Percentiles rank a stretch among this genome's conserved stretches.
These are phyloP conservation scores for Penicillium palitans DNA, from an alignment of 2,329 filamentous ascomycete species.

Conservation along the genomic window DNA sequence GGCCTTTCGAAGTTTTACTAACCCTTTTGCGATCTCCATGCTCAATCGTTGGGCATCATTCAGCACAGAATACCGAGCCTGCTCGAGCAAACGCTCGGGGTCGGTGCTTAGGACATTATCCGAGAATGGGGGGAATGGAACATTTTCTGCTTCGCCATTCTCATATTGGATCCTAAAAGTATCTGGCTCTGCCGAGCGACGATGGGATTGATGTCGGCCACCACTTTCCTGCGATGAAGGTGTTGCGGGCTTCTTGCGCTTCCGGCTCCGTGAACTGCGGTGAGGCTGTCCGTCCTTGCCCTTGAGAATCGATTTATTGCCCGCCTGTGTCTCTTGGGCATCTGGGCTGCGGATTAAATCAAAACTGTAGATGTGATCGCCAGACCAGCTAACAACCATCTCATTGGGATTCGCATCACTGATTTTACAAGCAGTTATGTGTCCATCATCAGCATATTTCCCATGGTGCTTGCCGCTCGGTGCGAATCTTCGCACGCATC, in stretches of 20 bases:
- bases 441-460: constrained; percentile 54
- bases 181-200: constrained; percentile 45
- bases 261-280: constrained; percentile 47
- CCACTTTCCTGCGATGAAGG: constrained; percentile 46
- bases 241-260: constrained; percentile 57
- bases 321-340: constrained; percentile 46
- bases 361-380: constrained; percentile 66
- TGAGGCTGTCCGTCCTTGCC: constrained; percentile 11
- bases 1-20: constrained; percentile 56
- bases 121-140: constrained; percentile 47
- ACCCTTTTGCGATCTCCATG: constrained; percentile 56
- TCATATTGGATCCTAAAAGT: constrained; percentile 59
- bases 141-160: constrained; percentile 61
- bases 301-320: constrained; percentile 27
- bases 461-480: constrained; percentile 57
- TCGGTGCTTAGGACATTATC: constrained; percentile 26
- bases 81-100: constrained; percentile 39
- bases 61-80: constrained; percentile 49
- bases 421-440: constrained; percentile 71
- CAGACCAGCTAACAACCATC: constrained; percentile 68
- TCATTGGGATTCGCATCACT: constrained; percentile 68
- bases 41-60: constrained; percentile 55
- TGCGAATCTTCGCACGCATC: constrained; percentile 66
- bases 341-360: constrained; percentile 62
- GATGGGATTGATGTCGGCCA: constrained; percentile 50